These are phyloP conservation scores for Nakazawaea populi DNA, from an alignment of 805 yeast species.

Conservation along the genomic window DNA sequence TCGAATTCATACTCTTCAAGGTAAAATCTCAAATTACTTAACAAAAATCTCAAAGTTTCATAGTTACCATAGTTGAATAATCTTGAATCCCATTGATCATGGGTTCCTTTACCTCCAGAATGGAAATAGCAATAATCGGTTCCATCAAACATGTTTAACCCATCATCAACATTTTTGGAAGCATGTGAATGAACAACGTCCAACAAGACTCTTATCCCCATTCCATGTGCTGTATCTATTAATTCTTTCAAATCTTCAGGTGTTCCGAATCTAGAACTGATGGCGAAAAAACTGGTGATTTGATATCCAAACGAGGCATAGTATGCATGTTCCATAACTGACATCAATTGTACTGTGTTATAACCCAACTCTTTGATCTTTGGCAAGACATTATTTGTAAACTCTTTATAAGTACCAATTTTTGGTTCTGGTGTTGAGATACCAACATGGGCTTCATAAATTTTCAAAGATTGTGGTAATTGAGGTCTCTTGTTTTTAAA, in stretches of 20 bases:
- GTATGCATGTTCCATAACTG: slow-evolving; percentile 97
- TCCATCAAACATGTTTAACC: slow-evolving; percentile 89
- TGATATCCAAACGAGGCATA: slow-evolving; percentile 99
- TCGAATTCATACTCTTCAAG: slow-evolving; percentile 82
- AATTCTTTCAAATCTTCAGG: slow-evolving; percentile 92
- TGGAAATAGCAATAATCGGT: slow-evolving; percentile 95
- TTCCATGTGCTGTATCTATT: slow-evolving; percentile 84
- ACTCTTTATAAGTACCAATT: slow-evolving; percentile 80
- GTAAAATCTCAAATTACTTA: slow-evolving; percentile 79
- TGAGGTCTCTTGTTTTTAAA: slow-evolving; percentile 65
- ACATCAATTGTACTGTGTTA: slow-evolving; percentile 93
- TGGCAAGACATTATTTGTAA: slow-evolving; percentile 78
- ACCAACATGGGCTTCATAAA: slow-evolving; percentile 95
- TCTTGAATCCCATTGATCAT: slow-evolving; percentile 94
- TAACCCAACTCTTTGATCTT: slow-evolving; percentile 80
- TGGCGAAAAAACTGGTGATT: slow-evolving; percentile 86
- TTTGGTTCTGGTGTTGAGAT: slow-evolving; percentile 88
- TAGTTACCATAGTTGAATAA: slow-evolving; percentile 87
- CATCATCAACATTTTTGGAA: slow-evolving; percentile 90
- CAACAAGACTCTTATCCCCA: slow-evolving; percentile 79
- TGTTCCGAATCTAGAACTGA: slow-evolving; percentile 85
- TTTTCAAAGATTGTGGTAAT: slow-evolving; percentile 50
- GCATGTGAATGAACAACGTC: slow-evolving; percentile 97
- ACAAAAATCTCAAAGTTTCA: slow-evolving; percentile 82
- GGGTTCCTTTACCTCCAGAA: slow-evolving; percentile 77